Percentiles rank a stretch among this genome's conserved stretches.
Evolutionary conservation across 768 basidiomycete genomes (phyloP).

Genomic region (Russula vinacea): DNA sequence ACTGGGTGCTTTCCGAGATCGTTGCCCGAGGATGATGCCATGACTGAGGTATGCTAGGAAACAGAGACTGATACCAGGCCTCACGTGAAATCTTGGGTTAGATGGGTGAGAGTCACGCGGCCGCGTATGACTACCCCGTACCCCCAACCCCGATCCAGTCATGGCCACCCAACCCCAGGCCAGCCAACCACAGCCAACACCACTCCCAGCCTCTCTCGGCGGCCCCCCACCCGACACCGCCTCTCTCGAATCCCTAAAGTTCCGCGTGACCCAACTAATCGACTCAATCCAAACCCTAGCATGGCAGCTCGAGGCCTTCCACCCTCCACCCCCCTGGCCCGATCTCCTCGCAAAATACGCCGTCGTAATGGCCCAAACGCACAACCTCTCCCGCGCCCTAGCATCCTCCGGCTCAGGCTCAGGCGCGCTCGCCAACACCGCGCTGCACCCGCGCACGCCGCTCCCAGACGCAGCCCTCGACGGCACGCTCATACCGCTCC

Average conservation of each 20-base stretch:
- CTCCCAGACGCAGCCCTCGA: constrained; percentile 69
- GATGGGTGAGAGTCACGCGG: not conserved
- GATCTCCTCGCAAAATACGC: constrained; percentile 86
- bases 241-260: constrained; percentile 64
- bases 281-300: constrained; percentile 69
- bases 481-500: constrained; percentile 64
- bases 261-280: constrained; percentile 75
- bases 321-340: constrained; percentile 69
- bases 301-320: constrained; percentile 59
- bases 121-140: no score
- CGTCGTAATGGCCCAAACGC: constrained; percentile 76
- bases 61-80: not conserved
- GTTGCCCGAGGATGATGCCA: constrained; percentile 14
- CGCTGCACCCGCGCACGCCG: constrained; percentile 56
- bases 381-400: constrained; percentile 67
- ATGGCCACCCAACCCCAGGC: constrained; percentile 11
- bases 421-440: constrained; percentile 62
- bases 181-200: not conserved
- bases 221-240: constrained; percentile 20
- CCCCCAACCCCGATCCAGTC: not conserved
- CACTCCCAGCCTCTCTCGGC: constrained; percentile 15
- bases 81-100: constrained; percentile 21
- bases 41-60: constrained; percentile 1
- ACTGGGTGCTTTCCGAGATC: constrained; percentile 15
- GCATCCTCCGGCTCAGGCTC: constrained; percentile 52